Evolutionary conservation across 805 yeast species (phyloP).

Genomic region (Candida silvicultrix): DNA sequence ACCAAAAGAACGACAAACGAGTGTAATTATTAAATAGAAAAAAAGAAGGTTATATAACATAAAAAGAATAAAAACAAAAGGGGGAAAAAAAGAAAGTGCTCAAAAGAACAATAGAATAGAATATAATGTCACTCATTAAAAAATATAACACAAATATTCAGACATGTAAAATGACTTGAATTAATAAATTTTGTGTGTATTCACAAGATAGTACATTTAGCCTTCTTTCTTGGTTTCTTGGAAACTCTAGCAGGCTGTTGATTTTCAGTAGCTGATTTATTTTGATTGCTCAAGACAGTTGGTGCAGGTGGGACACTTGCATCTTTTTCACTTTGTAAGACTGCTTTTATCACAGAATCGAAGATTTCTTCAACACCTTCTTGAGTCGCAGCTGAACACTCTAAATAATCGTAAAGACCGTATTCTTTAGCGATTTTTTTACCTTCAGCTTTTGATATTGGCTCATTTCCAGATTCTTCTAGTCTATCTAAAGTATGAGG

Average conservation of each 20-base stretch:
- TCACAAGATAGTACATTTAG: constrained; percentile 42
- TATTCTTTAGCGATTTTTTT: constrained; percentile 58
- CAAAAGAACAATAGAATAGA: neutral
- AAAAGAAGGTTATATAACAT: too few species aligned
- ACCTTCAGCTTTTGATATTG: constrained; percentile 60
- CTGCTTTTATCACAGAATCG: constrained; percentile 73
- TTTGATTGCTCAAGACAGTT: constrained; percentile 2
- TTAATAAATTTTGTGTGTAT: too few species aligned
- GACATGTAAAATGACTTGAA: too few species aligned
- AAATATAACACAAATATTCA: neutral
- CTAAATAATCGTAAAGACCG: constrained; percentile 69
- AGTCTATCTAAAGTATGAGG: constrained; percentile 62
- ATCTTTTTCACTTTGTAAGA: constrained; percentile 29
- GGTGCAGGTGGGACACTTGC: neutral
- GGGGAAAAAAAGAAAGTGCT: constrained; percentile 1
- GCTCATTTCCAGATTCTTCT: constrained; percentile 53
- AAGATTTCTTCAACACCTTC: constrained; percentile 80
- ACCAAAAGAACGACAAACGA: neutral
- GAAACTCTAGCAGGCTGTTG: neutral
- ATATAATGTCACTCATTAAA: neutral
- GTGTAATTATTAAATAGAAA: too few species aligned
- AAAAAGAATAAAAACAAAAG: neutral
- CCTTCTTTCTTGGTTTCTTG: constrained; percentile 30
- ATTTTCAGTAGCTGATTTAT: neutral
- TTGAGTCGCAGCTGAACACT: constrained; percentile 89